Conservation (phyloP, 1,284 basidiomycete species). For the Pseudozyma pruni region DNA sequence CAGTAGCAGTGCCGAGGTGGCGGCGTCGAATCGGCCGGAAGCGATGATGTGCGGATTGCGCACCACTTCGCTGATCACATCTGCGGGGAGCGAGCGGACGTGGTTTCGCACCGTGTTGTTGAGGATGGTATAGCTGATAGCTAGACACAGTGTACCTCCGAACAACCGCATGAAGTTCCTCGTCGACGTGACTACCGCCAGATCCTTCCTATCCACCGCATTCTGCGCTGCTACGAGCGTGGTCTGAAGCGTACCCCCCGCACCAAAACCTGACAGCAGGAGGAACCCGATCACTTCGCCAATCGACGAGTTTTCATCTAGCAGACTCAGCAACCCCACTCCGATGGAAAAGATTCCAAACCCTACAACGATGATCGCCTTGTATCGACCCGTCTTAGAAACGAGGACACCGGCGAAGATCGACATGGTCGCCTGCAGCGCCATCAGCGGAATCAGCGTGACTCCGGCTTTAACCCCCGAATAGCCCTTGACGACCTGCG, state of each 20-base stretch:
- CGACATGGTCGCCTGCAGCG: slow-evolving; percentile 71
- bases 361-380: slow-evolving; percentile 76
- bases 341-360: slow-evolving; percentile 70
- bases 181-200: slow-evolving; percentile 78
- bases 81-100: slow-evolving; percentile 10
- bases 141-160: slow-evolving; percentile 75
- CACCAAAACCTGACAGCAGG: slow-evolving; percentile 76
- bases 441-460: slow-evolving; percentile 76
- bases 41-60: slow-evolving; percentile 43
- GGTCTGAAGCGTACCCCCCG: slow-evolving; percentile 71
- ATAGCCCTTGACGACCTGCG: slow-evolving; percentile 77
- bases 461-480: slow-evolving; percentile 75
- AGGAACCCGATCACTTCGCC: slow-evolving; percentile 76
- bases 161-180: slow-evolving; percentile 77
- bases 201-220: slow-evolving; percentile 75
- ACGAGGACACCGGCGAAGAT: slow-evolving; percentile 74
- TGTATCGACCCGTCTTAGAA: slow-evolving; percentile 76
- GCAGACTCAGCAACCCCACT: slow-evolving; percentile 76
- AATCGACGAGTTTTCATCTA: slow-evolving; percentile 72
- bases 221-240: slow-evolving; percentile 76
- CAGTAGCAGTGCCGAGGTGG: slow-evolving; percentile 69
- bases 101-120: slow-evolving; percentile 38
- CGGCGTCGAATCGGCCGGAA: slow-evolving; percentile 17
- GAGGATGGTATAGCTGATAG: slow-evolving; percentile 73
- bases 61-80: slow-evolving; percentile 26